Evolutionary conservation across 2,329 filamentous ascomycete genomes (phyloP), one percentile per base, ranked within the genome.

Genomic region (Chaetomium sp.): DNA sequence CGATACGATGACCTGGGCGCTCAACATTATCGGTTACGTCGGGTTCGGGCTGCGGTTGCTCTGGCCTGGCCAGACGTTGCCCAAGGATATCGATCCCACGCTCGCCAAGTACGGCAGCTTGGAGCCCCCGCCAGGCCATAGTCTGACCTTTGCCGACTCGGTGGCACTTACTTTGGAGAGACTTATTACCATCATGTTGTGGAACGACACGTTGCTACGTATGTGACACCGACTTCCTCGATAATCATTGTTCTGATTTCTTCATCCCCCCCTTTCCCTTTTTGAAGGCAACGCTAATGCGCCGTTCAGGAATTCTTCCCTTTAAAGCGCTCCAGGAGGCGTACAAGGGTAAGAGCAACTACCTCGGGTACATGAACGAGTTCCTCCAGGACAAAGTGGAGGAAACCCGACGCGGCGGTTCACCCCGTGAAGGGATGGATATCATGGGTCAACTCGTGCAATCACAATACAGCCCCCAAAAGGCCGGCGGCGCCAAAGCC

Each of bases 281-380:
- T 12, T 12, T 40, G 37, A 12, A 9, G 37, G 37, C 4, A 40
- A 12, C 37, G 37, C 37, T 40, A 40, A 40, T 12, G 12, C 5
- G 12, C 11, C 8, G 11, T 8, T 41, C 48, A 78, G 74, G 65
- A 58, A 57, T 70, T 10, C 66, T 80, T 6, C 19, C 82, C 83
- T 0, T 74, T 80, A 61, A 72, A 80, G 59, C 68, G 70, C 11
- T 73, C 81, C 38, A 76, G 54, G 68, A 72, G 14, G 79, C 84
- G 0, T 72, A 77, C 32, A 71, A 77, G 52, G 79, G 84, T 2
- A 78, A 81, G 53, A 67, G 70, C 4, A 86, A 90, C 69, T 89
- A 85, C 74, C 72, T 78, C 37, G 76, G 79, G 58, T 90, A 90
- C 69, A 85, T 89, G 80, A 74, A 80, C 46, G 84, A 89, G 64